Base-by-base conservation (phyloP, 768 basidiomycete species). In the Trametes cinnabarina region DNA sequence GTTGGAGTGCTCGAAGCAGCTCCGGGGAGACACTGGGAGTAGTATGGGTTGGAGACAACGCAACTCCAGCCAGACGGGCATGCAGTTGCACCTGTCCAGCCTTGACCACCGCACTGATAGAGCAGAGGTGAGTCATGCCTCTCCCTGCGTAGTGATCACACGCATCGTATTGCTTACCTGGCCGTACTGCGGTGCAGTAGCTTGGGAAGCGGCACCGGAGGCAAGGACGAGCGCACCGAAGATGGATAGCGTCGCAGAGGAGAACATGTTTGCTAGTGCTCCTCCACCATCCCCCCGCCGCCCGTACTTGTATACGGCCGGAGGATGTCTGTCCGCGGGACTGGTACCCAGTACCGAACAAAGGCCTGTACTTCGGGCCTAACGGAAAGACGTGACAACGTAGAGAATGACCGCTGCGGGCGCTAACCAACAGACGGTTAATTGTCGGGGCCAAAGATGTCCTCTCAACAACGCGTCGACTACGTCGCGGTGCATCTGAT, bases 1-100 rank as follows among this genome's bases (percentile, higher is more conserved):
- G 67, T 49, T 14, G 67, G 66, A 12, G 63, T 42, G 5, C 61
- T 57, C 5, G 71, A 66, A 6, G 73, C 62, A 1, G 74, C 69
- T 34, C 77, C 78, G n/a, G 76, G 79, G 35, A 84, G 73, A 64
- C 82, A 84, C 63, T 83, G 82, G 3, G 77, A 82, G 66, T 82
- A 83, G 57, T 75, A 83, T 10, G 70, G 61, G 63, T 80, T 82
- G 8, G 74, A 67, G 42, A 68, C 67, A 2, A 70, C 77, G 68
- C 82, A 83, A 7, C 70, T 68, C 73, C 75, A 79, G 22, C 81
- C 81, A 2, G 72, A 69, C 4, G 76, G 71, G 57, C 82, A 85
- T 3, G 70, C 66, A 3, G 82, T 83, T 8, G 81, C 69, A 12
- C 82, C 82, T 8, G 75, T 67, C 79, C 80, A 83, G 3, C 78